Base-by-base conservation (phyloP, 257 asterid species). In the Salvia miltiorrhiza region DNA sequence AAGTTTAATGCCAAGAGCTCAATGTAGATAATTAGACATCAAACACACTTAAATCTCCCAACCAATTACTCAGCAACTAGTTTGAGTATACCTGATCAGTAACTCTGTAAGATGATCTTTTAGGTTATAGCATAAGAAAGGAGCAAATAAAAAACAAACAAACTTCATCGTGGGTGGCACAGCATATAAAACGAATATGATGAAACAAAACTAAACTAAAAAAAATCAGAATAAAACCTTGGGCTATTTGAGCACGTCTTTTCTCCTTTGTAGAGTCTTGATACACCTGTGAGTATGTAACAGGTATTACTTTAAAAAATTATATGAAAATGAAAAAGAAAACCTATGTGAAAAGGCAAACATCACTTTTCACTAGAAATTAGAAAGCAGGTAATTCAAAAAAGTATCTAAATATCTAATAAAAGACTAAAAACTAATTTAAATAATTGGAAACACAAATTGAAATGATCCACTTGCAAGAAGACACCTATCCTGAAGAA, bases 221-320 rank as follows among this genome's bases (percentile, higher is more conserved):
- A 65, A 53, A 45, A 26, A 58, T 23, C 26, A 73, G 73, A 50
- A 30, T 33, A 23, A 54, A 73, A 92, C 98, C 96, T 86, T 89
- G 98, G 32, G 94, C 82, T 74, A 92, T 92, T 72, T 89, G 96
- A 43, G 95, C 84, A 44, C 98, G 96, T 50, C 94, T 80, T 69
- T 87, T 89, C 83, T 92, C 98, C 78, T 92, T 92, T 7, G 96
- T 61, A 14, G 95, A 90, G 72, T 92, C 98, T 81, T 80, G 92
- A 77, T 92, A 92, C 40, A 90, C 95, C 95, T 90, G 82, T 9
- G 47, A 49, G 61, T 41, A 75, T 23, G 59, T 53, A 68, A 56
- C 76, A 55, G 47, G 30, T 57, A 68, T 59, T 43, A 70, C 39
- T 39, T 35, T 48, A 55, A 65, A 24, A 44, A 16, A 40, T 20